Evolutionary conservation across 192 early-diverging fungal genomes (phyloP).

Genomic region (Coemansia sp.): DNA sequence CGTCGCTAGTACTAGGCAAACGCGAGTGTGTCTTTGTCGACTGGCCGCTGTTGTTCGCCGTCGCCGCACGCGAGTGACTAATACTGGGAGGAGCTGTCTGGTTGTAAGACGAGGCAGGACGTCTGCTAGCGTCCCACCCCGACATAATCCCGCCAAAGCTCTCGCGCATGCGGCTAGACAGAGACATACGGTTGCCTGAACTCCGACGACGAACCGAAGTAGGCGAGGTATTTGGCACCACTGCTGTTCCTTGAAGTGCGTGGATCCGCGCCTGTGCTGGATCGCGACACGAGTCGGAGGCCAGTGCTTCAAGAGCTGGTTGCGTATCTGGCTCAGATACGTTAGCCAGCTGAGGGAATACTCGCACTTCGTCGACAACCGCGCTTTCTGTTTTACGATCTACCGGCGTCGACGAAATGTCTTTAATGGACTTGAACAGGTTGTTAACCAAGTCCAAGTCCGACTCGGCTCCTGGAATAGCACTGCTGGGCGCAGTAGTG

Average conservation of each 20-base stretch:
- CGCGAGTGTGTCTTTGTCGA: slow-evolving; percentile 54
- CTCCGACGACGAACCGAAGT: slow-evolving; percentile 17
- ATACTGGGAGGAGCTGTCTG: slow-evolving; percentile 47
- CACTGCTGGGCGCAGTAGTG: not conserved
- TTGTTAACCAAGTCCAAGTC: slow-evolving; percentile 36
- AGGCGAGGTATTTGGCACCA: slow-evolving; percentile 3
- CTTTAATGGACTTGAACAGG: slow-evolving; percentile 45
- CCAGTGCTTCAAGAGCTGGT: not conserved
- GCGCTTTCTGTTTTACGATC: not conserved
- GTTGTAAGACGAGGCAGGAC: slow-evolving; percentile 20
- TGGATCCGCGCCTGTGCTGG: not conserved
- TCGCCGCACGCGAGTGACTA: slow-evolving; percentile 35
- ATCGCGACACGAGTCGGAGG: not conserved
- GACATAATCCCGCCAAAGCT: slow-evolving; percentile 45
- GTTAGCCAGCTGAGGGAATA: slow-evolving; percentile 2
- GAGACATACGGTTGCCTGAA: slow-evolving; percentile 23
- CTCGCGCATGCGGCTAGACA: slow-evolving; percentile 56
- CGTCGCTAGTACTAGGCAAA: slow-evolving; percentile 29
- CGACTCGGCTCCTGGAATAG: not conserved
- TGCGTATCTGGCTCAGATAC: slow-evolving; percentile 1
- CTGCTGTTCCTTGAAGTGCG: not conserved
- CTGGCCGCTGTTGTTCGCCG: slow-evolving; percentile 45
- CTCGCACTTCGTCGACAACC: not conserved
- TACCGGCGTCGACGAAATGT: slow-evolving; percentile 20
- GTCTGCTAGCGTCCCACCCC: slow-evolving; percentile 35